These are phyloP conservation scores for Phaeosphaeriaceae sp. DNA, from an alignment of 2,329 filamentous ascomycete genomes.

Conservation along the genomic window DNA sequence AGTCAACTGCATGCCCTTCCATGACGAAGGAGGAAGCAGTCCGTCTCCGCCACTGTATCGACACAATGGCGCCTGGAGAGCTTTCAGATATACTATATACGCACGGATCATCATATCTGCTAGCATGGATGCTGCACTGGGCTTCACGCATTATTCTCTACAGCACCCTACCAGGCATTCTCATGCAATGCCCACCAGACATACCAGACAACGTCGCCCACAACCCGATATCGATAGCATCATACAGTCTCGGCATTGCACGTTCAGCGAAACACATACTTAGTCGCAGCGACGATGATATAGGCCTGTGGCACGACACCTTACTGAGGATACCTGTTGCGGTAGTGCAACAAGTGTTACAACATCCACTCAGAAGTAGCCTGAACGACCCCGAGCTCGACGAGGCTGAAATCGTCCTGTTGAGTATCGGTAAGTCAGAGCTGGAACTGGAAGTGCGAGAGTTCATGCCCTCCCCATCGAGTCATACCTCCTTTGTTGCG, in stretches of 20 bases:
- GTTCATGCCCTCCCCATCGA: neutral
- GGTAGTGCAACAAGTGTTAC: neutral
- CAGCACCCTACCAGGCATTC: constrained; percentile 2
- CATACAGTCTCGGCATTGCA: constrained; percentile 12
- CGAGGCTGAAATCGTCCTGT: neutral
- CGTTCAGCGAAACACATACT: constrained; percentile 8
- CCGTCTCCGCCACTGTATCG: neutral
- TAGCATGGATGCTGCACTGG: constrained; percentile 20
- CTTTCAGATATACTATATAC: constrained; percentile 10
- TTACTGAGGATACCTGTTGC: constrained; percentile 2
- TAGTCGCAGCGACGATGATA: neutral
- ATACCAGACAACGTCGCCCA: neutral
- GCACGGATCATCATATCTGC: constrained; percentile 5
- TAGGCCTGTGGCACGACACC: constrained; percentile 3
- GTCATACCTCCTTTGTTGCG: neutral
- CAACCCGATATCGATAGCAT: neutral
- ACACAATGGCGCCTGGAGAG: constrained; percentile 5
- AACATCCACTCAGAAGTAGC: neutral
- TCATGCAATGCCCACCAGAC: constrained; percentile 2
- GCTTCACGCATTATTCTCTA: constrained; percentile 10
- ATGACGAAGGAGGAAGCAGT: neutral
- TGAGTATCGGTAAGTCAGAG: neutral
- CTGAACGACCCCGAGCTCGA: neutral
- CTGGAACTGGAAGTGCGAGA: neutral
- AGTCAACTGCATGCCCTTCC: neutral